Evolutionary conservation across 108 stramenopile species (phyloP), one percentile per base, ranked within the genome.

Genomic region (Epipyxis sp.): DNA sequence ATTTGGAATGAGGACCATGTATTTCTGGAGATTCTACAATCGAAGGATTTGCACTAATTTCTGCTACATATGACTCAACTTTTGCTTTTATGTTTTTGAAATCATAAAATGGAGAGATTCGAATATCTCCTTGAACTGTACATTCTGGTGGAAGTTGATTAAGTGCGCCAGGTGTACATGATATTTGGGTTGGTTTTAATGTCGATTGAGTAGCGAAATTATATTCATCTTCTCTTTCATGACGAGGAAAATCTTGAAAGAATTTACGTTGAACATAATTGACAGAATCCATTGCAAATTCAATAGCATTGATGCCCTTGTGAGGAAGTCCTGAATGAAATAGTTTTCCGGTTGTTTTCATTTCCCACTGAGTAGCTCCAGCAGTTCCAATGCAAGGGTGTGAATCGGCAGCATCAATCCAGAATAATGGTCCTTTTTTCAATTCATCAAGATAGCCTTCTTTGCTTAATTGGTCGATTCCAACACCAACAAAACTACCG

Each of bases 391-490:
- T 69, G 78, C 87, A 88, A 25, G 88, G 88, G 76, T 89, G 85
- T 35, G 83, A 84, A 82, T 89, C 88, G 37, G 87, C 84, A 44
- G 84, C 82, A 79, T 89, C 88, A 1, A 89, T 82, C 88, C 88
- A 89, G 46, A 85, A 86, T 59, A 84, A 57, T 29, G 87, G 85
- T 1, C 87, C 87, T 42, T 80, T 82, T 79, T 86, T 84, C 27
- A 84, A 79, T 35, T 84, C 81, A 40, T 89, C 85, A 41, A 89
- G 46, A 41, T 82, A 65, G 3, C 88, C 88, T 0, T 82, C 77
- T 69, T 58, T 78, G 40, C 79, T 54, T 30, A 89, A 78, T 1
- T 81, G 83, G 54, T 89, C 88, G 25, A 89, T 82, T 37, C 88
- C 88, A 30, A 89, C 83, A 10, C 85, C 88, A 25, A 58, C 40